phyloP scores from a whole-genome alignment of 768 basidiomycete species.

The Lentinula boryana region DNA sequence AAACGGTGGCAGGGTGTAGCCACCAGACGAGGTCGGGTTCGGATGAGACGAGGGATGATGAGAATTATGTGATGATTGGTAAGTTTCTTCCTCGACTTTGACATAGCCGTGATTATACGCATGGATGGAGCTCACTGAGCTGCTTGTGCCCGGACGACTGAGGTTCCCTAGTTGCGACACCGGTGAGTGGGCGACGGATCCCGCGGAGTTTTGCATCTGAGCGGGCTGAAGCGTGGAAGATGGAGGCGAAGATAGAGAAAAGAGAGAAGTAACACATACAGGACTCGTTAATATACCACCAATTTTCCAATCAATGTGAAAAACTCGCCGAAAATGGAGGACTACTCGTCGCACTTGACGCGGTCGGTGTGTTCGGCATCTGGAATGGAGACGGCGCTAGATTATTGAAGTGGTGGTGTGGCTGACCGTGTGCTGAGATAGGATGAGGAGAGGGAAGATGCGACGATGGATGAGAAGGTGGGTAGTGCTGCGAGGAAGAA shows the following conservation, averaged over 20 bases:
- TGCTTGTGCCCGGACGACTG: conserved; percentile 3
- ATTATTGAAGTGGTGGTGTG: conserved; percentile 42
- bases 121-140: conserved; percentile 4
- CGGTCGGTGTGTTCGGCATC: conserved; percentile 66
- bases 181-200: conserved; percentile 1
- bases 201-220: conserved; percentile 54
- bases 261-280: conserved; percentile 21
- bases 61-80: conserved; percentile 2
- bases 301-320: conserved; percentile 35
- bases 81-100: conserved; percentile 6
- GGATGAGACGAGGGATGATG: not conserved
- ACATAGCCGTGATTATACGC: conserved; percentile 2
- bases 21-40: not conserved
- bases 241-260: conserved; percentile 21
- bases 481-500: conserved; percentile 44
- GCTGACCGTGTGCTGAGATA: conserved; percentile 29
- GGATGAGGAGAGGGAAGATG: conserved; percentile 24
- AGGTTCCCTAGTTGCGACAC: not conserved
- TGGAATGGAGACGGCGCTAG: conserved; percentile 48
- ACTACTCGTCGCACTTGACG: conserved; percentile 67
- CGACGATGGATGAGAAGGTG: conserved; percentile 1
- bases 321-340: conserved; percentile 87
- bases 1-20: not conserved
- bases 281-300: conserved; percentile 46
- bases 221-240: conserved; percentile 43